These are phyloP conservation scores for Mortierella alpina DNA, from an alignment of 192 early-diverging fungal genomes.

Conservation along the genomic window DNA sequence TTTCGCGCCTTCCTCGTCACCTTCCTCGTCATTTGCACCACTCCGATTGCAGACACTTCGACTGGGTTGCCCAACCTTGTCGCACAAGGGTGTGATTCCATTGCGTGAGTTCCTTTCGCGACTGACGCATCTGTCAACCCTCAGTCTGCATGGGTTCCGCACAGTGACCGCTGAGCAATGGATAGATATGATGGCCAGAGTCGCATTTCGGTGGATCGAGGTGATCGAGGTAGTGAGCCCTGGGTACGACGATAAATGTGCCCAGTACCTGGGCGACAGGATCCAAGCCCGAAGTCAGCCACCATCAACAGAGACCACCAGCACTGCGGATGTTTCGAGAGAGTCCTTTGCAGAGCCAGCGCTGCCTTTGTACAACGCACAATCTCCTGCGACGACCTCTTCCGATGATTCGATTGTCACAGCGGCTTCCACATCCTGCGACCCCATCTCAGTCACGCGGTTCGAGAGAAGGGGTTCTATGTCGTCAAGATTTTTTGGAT, in stretches of 20 bases:
- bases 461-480: conserved; percentile 9
- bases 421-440: conserved; percentile 14
- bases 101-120: conserved; percentile 31
- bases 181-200: conserved; percentile 25
- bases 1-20: conserved; percentile 9
- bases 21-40: conserved; percentile 10
- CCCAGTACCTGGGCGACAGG: conserved; percentile 26
- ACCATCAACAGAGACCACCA: neutral
- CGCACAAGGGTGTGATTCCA: conserved; percentile 7
- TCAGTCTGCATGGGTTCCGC: conserved; percentile 44
- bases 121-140: conserved; percentile 29
- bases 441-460: neutral
- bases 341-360: neutral
- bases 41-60: conserved; percentile 28
- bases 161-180: conserved; percentile 28
- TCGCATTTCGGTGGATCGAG: conserved; percentile 42
- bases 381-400: neutral
- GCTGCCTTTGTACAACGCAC: conserved; percentile 5
- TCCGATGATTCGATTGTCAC: neutral
- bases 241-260: conserved; percentile 31
- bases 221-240: conserved; percentile 40
- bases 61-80: conserved; percentile 21
- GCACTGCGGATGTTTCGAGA: neutral
- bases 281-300: conserved; percentile 23
- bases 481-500: conserved; percentile 13